These are phyloP conservation scores for Prunus davidiana DNA, from an alignment of 306 rosid species.

Conservation along the genomic window DNA sequence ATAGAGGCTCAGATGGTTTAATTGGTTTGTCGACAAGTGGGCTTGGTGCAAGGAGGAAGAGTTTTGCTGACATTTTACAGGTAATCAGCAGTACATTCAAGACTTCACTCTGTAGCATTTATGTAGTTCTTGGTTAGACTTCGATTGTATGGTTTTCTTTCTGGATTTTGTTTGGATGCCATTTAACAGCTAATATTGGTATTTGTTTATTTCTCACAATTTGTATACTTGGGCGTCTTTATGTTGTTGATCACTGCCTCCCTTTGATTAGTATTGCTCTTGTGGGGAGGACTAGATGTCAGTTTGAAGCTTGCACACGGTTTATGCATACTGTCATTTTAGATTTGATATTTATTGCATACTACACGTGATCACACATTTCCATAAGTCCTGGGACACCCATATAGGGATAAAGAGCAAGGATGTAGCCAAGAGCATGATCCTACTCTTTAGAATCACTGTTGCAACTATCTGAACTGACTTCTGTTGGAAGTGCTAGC, in stretches of 20 bases:
- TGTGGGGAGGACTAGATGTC: background rate
- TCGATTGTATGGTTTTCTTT: background rate
- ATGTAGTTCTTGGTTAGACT: background rate
- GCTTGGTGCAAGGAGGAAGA: conserved; percentile 66
- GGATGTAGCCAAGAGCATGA: background rate
- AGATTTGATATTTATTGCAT: background rate
- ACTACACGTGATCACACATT: background rate
- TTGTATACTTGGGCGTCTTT: background rate
- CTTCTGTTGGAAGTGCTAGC: background rate
- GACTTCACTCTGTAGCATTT: background rate
- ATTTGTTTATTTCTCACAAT: background rate
- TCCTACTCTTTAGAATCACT: background rate
- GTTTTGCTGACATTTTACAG: conserved; percentile 84
- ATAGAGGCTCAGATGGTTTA: conserved; percentile 44
- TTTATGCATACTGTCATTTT: background rate
- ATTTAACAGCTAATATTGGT: background rate
- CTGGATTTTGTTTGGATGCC: background rate
- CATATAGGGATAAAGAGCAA: background rate
- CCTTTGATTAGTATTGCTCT: background rate
- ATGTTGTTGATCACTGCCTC: background rate
- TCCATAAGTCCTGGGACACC: background rate
- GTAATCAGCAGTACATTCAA: conserved; percentile 35
- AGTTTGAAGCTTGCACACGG: background rate
- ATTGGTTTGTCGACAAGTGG: conserved; percentile 50
- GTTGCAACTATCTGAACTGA: background rate